phyloP scores from a whole-genome alignment of 1,139 yeast genomes.

The Pichia sp. region DNA sequence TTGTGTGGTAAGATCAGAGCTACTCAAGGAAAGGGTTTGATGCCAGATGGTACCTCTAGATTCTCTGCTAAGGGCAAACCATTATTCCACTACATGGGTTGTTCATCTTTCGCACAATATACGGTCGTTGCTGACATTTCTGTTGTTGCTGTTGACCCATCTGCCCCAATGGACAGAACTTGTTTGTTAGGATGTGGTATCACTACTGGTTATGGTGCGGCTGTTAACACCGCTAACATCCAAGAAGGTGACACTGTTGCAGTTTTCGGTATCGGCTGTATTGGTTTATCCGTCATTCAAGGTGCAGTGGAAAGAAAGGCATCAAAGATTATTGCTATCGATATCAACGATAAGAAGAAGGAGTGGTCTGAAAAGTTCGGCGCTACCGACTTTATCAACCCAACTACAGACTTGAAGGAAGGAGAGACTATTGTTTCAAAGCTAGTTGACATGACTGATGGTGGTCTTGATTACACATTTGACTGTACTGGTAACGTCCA shows the following conservation, averaged over 20 bases:
- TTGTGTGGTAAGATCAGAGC: slow-evolving; percentile 87
- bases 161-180: slow-evolving; percentile 79
- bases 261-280: slow-evolving; percentile 96
- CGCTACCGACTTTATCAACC: slow-evolving; percentile 92
- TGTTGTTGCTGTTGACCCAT: slow-evolving; percentile 84
- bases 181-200: slow-evolving; percentile 97
- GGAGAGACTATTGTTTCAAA: slow-evolving; percentile 77
- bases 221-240: slow-evolving; percentile 87
- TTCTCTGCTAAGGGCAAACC: slow-evolving; percentile 80
- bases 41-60: slow-evolving; percentile 95
- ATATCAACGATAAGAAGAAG: slow-evolving; percentile 76
- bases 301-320: slow-evolving; percentile 88
- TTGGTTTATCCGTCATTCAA: slow-evolving; percentile 91
- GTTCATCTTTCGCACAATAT: slow-evolving; percentile 93
- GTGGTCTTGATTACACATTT: slow-evolving; percentile 92
- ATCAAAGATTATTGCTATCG: slow-evolving; percentile 75
- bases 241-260: slow-evolving; percentile 92
- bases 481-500: slow-evolving; percentile 96
- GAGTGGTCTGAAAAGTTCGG: slow-evolving; percentile 87
- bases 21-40: slow-evolving; percentile 84
- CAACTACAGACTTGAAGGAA: slow-evolving; percentile 55
- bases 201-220: slow-evolving; percentile 98
- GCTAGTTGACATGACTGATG: slow-evolving; percentile 85
- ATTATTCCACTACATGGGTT: slow-evolving; percentile 91
- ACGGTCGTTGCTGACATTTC: slow-evolving; percentile 97